Conservation (phyloP, 2,329 filamentous ascomycete species). For the Chaetomium sp. region DNA sequence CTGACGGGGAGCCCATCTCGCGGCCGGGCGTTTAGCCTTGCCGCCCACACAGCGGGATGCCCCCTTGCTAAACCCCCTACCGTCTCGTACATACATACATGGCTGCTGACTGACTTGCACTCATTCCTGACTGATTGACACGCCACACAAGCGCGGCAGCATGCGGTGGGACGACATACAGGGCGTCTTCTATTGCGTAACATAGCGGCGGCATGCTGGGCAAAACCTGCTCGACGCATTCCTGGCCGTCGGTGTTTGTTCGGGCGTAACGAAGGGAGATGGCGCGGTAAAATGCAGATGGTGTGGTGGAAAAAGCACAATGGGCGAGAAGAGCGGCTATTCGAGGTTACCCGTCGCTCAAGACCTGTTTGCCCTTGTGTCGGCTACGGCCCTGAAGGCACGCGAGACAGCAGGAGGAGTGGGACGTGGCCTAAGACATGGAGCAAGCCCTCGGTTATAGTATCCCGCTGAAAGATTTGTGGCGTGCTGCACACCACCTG, state of each 20-base stretch:
- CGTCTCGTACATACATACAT: background rate
- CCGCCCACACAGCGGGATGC: background rate
- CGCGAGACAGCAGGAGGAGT: background rate
- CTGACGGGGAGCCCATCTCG: background rate
- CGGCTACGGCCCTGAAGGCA: background rate
- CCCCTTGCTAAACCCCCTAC: background rate
- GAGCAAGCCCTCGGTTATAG: background rate
- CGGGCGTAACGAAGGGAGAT: background rate
- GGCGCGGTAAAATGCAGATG: background rate
- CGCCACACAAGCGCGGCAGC: conserved; percentile 1
- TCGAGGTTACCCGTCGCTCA: background rate
- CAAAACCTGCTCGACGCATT: background rate
- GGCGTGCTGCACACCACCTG: background rate
- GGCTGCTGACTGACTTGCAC: background rate
- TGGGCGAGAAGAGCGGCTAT: background rate
- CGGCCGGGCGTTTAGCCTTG: background rate
- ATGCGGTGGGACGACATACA: background rate
- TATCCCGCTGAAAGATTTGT: background rate
- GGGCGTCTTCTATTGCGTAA: background rate
- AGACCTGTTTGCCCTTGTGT: background rate
- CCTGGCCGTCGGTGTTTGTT: background rate
- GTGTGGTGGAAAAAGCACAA: background rate
- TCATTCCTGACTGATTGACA: background rate
- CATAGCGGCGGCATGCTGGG: background rate
- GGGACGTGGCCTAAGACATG: background rate